Base-by-base conservation (phyloP, 139 green algal species). In the Ettlia oleoabundans region DNA sequence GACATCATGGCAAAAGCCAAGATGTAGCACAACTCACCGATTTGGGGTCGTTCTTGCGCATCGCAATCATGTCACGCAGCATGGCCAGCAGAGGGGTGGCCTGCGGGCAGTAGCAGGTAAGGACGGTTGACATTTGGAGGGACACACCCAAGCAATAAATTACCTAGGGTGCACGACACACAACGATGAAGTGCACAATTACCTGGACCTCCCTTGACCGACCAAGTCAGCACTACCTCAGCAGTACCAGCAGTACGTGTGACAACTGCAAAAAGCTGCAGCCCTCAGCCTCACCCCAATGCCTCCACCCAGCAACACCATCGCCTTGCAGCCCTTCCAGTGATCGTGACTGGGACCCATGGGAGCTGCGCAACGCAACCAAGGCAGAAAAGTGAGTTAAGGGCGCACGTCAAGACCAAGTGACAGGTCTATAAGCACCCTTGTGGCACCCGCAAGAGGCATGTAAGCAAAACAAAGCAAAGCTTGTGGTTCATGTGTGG, bases 271-370 rank as follows among this genome's bases (percentile, higher is more conserved):
- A n/a, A 65, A 65, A 65, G 18, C 18, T n/a, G 21, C 18, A 32
- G 55, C 9, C 55, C 15, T 43, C 22, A 53, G 58, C 58, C 1
- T 65, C 82, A 87, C 79, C 77, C 73, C 85, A 33, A 89, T 61
- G 30, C 85, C 85, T 21, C 85, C 85, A 18, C 64, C 85, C 2
- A 89, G 35, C 4, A 89, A n/a, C 30, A 89, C 8, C 15, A 88
- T 6, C 1, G 43, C n/a, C 30, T 80, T 8, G 33, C 80, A 78
- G 33, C 58, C 22, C 32, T 62, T 7, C 55, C 83, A 87, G 41
- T 30, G 26, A 8, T 2, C 13, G 53, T 55, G 7, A 0, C 13
- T 13, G 9, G 53, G 73, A 4, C 22, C 32, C 35, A 30, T 37
- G 26, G 73, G 51, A 3, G 73, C 73, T 80, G 73, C 73, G 69